A percentile compares a stretch with the other conserved stretches of the same genome.
These are phyloP conservation scores for Centaurea solstitialis DNA, from an alignment of 129 eudicot species.

Conservation along the genomic window DNA sequence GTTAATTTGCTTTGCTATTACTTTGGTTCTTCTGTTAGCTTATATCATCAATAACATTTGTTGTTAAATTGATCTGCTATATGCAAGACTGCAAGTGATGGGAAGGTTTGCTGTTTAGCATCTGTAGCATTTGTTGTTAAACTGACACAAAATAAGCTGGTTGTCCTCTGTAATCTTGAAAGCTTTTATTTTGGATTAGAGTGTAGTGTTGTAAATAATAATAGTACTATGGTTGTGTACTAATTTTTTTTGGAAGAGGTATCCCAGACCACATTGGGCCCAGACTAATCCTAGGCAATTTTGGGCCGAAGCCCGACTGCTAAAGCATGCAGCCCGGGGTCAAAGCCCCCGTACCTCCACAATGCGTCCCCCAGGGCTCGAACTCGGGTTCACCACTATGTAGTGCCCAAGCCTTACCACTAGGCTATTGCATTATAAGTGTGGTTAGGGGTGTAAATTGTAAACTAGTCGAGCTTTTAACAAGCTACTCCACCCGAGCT, in stretches of 20 bases:
- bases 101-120: not conserved
- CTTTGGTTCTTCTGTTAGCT: not conserved
- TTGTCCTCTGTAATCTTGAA: not conserved
- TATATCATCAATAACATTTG: not conserved
- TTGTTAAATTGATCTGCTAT: not conserved
- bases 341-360: too few species aligned
- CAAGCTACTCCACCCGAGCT: too few species aligned
- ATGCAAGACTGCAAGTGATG: not conserved
- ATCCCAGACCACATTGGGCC: too few species aligned
- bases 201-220: not conserved
- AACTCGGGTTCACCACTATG: too few species aligned
- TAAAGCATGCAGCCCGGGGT: too few species aligned
- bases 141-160: not conserved
- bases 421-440: not conserved
- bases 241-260: too few species aligned
- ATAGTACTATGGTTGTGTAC: not conserved
- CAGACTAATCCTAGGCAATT: too few species aligned
- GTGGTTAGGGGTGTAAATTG: too few species aligned
- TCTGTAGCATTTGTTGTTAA: not conserved
- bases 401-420: too few species aligned
- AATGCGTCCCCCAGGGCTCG: too few species aligned
- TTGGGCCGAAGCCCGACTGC: too few species aligned
- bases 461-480: too few species aligned
- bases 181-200: not conserved
- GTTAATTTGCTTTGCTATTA: not conserved